Evolutionary conservation across 2,329 filamentous ascomycete genomes (phyloP).

Genomic region (Penicillium thymicola): DNA sequence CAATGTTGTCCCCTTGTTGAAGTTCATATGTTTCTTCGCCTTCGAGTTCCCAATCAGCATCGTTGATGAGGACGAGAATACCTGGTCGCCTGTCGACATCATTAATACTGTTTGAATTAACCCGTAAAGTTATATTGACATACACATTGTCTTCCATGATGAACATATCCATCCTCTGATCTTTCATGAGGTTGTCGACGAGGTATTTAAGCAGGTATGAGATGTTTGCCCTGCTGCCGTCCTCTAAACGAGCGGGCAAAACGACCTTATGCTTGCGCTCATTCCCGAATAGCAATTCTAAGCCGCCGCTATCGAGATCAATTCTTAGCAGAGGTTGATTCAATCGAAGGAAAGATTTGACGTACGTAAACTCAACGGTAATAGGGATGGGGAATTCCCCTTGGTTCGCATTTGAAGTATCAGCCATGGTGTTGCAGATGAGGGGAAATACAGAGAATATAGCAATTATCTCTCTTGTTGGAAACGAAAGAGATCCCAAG

Average conservation of each 20-base stretch:
- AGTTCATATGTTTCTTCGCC: conserved; percentile 89
- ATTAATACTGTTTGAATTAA: conserved; percentile 5
- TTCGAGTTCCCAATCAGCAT: conserved; percentile 97
- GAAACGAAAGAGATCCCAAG: conserved; percentile 1
- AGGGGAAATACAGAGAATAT: neutral
- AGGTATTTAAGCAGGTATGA: conserved; percentile 75
- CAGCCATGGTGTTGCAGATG: conserved; percentile 1
- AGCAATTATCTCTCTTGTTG: neutral
- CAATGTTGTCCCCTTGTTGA: conserved; percentile 75
- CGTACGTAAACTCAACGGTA: conserved; percentile 71
- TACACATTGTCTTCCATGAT: conserved; percentile 85
- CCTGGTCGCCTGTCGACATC: conserved; percentile 71
- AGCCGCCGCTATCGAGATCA: conserved; percentile 64
- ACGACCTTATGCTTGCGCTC: conserved; percentile 68
- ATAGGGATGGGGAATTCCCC: conserved; percentile 49
- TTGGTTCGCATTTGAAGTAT: conserved; percentile 5
- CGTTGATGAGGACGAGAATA: conserved; percentile 94
- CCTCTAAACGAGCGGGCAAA: conserved; percentile 61
- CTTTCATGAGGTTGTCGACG: conserved; percentile 78
- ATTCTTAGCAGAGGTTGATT: conserved; percentile 5
- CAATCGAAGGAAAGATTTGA: conserved; percentile 3
- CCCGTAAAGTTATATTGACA: conserved; percentile 41
- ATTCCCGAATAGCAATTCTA: conserved; percentile 91
- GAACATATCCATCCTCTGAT: conserved; percentile 82
- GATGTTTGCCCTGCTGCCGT: conserved; percentile 64